Percentiles rank a stretch among this genome's conserved stretches.
phyloP scores from a whole-genome alignment of 352 stramenopile genomes.

The Aphanomyces astaci region DNA sequence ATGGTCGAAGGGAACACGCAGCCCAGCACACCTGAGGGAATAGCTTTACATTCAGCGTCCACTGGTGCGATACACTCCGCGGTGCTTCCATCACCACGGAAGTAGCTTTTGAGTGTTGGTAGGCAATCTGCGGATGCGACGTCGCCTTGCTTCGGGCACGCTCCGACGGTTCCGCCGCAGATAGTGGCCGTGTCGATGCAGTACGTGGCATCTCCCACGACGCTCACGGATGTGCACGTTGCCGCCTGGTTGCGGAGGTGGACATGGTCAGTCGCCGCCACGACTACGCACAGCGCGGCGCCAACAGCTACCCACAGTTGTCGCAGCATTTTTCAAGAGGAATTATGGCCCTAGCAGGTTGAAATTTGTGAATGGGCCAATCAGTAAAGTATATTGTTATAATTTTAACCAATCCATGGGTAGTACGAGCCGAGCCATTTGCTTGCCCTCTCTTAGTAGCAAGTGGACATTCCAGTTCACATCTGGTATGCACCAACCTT shows the following conservation, averaged over 20 bases:
- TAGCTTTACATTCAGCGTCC: background rate
- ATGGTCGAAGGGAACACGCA: conserved; percentile 2
- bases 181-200: conserved; percentile 1
- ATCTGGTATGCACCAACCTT: no score
- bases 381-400: no score
- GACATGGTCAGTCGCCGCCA: background rate
- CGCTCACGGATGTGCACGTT: background rate
- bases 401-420: background rate
- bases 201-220: conserved; percentile 17
- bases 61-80: background rate
- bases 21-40: background rate
- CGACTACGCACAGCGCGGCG: background rate
- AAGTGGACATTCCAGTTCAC: background rate
- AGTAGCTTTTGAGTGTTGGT: background rate
- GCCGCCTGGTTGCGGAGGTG: background rate
- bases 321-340: no score
- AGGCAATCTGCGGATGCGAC: background rate
- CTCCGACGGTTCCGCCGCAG: background rate
- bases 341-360: no score
- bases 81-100: background rate
- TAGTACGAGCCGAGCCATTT: background rate
- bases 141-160: conserved; percentile 18
- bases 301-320: background rate
- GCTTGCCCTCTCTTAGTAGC: background rate
- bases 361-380: no score